Evolutionary conservation across 2,329 filamentous ascomycete species (phyloP).

Genomic region (Penicillium sp.): DNA sequence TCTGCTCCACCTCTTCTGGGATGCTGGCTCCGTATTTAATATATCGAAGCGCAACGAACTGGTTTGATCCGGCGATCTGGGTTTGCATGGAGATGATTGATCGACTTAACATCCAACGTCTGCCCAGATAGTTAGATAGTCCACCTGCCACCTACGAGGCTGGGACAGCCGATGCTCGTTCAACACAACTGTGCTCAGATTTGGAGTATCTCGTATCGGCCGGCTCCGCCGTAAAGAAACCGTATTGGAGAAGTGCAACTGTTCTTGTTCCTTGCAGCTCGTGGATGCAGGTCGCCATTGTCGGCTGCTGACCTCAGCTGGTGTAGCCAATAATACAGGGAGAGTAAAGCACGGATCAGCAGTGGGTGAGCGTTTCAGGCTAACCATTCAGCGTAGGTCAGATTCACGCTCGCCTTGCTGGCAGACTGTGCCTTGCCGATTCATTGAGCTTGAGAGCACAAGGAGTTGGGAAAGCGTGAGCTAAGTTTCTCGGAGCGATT

Average conservation of each 20-base stretch:
- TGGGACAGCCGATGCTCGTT: not conserved
- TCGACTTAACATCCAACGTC: not conserved
- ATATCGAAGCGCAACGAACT: constrained; percentile 9
- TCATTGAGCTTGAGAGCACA: too few relatives aligned
- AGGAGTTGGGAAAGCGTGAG: not conserved
- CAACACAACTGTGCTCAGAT: not conserved
- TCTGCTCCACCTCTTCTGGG: constrained; percentile 2
- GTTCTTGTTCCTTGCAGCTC: constrained; percentile 13
- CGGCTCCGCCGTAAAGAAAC: not conserved
- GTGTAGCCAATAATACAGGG: not conserved
- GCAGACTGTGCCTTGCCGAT: not conserved
- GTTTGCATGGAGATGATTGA: constrained; percentile 6
- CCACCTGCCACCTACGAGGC: constrained; percentile 1
- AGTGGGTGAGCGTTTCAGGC: not conserved
- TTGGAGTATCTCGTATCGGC: not conserved
- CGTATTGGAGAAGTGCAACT: constrained; percentile 5
- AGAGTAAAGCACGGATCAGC: constrained; percentile 9
- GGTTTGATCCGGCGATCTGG: constrained; percentile 13
- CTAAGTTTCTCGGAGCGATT: not conserved
- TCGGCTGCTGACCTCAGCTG: constrained; percentile 9
- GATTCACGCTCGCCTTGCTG: not conserved
- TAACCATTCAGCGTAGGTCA: not conserved
- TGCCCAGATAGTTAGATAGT: not conserved
- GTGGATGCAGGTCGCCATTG: not conserved
- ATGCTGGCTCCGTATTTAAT: constrained; percentile 4